These are phyloP conservation scores for Aureobasidium namibiae DNA, from an alignment of 2,329 filamentous ascomycete species.

Conservation along the genomic window DNA sequence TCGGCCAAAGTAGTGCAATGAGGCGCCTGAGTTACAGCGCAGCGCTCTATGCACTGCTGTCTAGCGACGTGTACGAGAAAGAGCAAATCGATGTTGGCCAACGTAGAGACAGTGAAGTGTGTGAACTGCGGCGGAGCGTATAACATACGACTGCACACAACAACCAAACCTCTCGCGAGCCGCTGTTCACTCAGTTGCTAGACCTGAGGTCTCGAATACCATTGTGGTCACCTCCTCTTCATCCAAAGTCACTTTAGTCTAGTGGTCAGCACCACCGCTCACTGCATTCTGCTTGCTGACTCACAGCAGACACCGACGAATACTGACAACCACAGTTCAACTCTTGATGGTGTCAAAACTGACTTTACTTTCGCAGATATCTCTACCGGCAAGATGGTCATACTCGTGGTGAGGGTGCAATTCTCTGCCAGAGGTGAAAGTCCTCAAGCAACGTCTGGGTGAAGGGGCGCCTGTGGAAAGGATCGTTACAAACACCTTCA, in stretches of 20 bases:
- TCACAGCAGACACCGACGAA: not conserved
- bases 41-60: too few relatives aligned
- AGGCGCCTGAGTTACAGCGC: too few relatives aligned
- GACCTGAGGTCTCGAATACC: not conserved
- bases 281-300: not conserved
- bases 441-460: conserved; percentile 7
- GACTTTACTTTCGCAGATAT: not conserved
- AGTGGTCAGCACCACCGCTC: not conserved
- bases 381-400: not conserved
- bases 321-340: not conserved
- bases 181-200: not conserved
- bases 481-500: not conserved
- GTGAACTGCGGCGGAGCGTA: not conserved
- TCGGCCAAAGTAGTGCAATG: too few relatives aligned
- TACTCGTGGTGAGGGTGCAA: not conserved
- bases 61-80: too few relatives aligned
- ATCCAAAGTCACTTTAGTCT: conserved; percentile 2
- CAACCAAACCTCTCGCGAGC: not conserved
- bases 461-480: not conserved
- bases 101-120: not conserved
- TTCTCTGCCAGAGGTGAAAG: not conserved
- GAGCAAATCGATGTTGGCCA: too few relatives aligned
- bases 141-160: not conserved
- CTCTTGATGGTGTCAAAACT: not conserved
- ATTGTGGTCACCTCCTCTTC: not conserved